Percentiles rank a stretch among this genome's conserved stretches.
Conservation (phyloP, 1,139 yeast genomes). For the Saccharomyces pastorianus region DNA sequence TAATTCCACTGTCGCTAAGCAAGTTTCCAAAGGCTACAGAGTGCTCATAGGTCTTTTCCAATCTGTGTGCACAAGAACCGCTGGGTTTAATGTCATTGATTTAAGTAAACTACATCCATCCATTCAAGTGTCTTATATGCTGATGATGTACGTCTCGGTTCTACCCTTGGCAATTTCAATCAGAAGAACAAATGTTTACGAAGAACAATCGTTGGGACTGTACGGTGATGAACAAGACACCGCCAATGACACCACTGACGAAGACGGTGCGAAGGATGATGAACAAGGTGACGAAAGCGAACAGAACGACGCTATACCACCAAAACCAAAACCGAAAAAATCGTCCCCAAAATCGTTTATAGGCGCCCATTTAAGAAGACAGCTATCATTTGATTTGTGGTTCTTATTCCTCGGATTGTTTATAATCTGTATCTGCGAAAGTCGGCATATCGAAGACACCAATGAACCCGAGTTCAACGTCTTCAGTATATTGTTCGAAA, state of each 20-base stretch:
- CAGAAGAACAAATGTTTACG: constrained; percentile 92
- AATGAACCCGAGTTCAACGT: constrained; percentile 48
- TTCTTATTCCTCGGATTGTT: constrained; percentile 78
- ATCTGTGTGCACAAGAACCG: constrained; percentile 86
- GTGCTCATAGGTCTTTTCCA: constrained; percentile 78
- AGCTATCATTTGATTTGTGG: constrained; percentile 91
- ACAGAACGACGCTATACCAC: background rate
- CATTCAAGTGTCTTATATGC: constrained; percentile 81
- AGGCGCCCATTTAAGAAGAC: constrained; percentile 85
- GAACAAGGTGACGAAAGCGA: constrained; percentile 10
- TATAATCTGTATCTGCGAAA: constrained; percentile 78
- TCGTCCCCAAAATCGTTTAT: constrained; percentile 46
- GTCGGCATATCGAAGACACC: constrained; percentile 43
- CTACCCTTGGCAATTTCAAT: constrained; percentile 91
- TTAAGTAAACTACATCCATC: constrained; percentile 72
- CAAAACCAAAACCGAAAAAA: constrained; percentile 7
- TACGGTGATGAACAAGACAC: constrained; percentile 31
- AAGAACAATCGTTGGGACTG: constrained; percentile 90
- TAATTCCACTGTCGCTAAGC: constrained; percentile 38
- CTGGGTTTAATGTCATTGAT: constrained; percentile 72
- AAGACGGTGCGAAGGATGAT: constrained; percentile 34
- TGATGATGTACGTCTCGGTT: constrained; percentile 97
- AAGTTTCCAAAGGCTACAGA: constrained; percentile 55
- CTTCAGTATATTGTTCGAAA: constrained; percentile 73
- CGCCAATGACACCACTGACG: constrained; percentile 23